These are phyloP conservation scores for Botryotinia narcissicola DNA, from an alignment of 2,329 filamentous ascomycete species.

Conservation along the genomic window DNA sequence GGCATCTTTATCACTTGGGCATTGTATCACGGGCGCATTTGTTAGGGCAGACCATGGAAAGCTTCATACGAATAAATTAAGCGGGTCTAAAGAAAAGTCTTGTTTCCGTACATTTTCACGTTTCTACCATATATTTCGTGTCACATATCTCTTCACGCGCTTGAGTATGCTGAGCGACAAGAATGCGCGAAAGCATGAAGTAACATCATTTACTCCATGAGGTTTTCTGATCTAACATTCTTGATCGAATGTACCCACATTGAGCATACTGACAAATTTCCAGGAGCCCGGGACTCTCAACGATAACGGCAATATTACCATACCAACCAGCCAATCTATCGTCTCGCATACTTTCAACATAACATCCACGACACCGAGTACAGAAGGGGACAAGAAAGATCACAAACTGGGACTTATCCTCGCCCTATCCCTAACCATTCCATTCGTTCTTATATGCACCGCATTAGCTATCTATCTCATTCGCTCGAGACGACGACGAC, in stretches of 20 bases:
- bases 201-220: neutral
- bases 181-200: neutral
- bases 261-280: neutral
- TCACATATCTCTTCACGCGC: neutral
- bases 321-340: neutral
- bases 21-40: neutral
- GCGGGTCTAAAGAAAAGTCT: neutral
- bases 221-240: neutral
- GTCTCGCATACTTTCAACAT: conserved; percentile 14
- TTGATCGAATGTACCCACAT: neutral
- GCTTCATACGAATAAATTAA: neutral
- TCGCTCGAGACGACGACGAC: conserved; percentile 4
- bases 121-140: neutral
- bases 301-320: conserved; percentile 6
- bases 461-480: conserved; percentile 12
- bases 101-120: neutral
- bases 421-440: conserved; percentile 14
- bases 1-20: neutral
- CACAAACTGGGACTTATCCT: conserved; percentile 17
- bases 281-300: conserved; percentile 8
- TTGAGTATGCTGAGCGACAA: neutral
- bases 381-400: conserved; percentile 3
- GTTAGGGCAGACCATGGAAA: neutral
- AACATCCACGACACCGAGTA: neutral
- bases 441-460: conserved; percentile 14